These are phyloP conservation scores for Choiromyces venosus DNA, from an alignment of 495 filamentous ascomycete species.

Conservation along the genomic window DNA sequence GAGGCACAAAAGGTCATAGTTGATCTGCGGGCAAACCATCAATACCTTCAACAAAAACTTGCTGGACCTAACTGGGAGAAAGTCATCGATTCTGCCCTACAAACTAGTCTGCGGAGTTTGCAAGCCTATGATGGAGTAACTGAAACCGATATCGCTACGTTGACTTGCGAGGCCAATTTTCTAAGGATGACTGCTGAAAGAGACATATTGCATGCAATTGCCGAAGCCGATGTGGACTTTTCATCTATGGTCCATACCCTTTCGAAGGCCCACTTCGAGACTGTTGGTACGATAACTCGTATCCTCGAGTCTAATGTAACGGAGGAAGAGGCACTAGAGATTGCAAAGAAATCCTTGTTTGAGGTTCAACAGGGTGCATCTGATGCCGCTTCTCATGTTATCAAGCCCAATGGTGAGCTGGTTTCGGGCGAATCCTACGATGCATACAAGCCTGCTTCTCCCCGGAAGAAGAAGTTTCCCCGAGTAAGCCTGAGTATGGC, in stretches of 20 bases:
- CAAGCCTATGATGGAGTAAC: slow-evolving; percentile 61
- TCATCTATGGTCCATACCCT: slow-evolving; percentile 71
- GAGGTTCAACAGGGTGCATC: slow-evolving; percentile 72
- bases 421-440: slow-evolving; percentile 51
- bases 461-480: slow-evolving; percentile 22
- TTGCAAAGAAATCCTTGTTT: slow-evolving; percentile 70
- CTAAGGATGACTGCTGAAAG: slow-evolving; percentile 76
- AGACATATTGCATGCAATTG: slow-evolving; percentile 68
- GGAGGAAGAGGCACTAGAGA: slow-evolving; percentile 73
- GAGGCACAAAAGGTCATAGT: slow-evolving; percentile 79
- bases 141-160: slow-evolving; percentile 65
- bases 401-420: slow-evolving; percentile 81
- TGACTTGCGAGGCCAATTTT: slow-evolving; percentile 76
- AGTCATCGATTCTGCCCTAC: slow-evolving; percentile 75
- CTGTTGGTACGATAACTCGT: slow-evolving; percentile 70
- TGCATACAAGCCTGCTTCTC: slow-evolving; percentile 15
- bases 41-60: slow-evolving; percentile 80
- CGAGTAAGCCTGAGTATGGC: slow-evolving; percentile 35
- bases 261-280: slow-evolving; percentile 85
- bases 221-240: slow-evolving; percentile 77
- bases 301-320: slow-evolving; percentile 63
- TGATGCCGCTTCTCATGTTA: slow-evolving; percentile 66
- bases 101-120: slow-evolving; percentile 74
- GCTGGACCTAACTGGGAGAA: slow-evolving; percentile 79
- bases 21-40: slow-evolving; percentile 81